phyloP scores from a whole-genome alignment of 2,329 filamentous ascomycete species.

The Colletotrichum godetiae region DNA sequence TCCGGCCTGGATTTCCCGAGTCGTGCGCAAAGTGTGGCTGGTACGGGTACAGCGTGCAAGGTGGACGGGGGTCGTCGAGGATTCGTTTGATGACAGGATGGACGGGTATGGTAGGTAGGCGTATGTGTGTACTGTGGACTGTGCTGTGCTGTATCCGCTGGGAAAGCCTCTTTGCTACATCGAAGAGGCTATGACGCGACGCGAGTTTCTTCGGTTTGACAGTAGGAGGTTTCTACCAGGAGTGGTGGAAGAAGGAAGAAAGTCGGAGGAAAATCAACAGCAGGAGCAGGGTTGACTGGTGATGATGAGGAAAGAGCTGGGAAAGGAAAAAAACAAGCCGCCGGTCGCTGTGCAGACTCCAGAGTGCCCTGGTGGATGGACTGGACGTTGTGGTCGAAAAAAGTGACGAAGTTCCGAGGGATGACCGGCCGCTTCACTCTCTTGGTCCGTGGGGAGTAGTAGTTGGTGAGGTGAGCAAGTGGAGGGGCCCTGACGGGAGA shows the following conservation, averaged over 20 bases:
- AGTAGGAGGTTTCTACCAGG: neutral
- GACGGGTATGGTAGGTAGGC: neutral
- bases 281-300: neutral
- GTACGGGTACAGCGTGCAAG: slow-evolving; percentile 4
- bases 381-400: slow-evolving; percentile 24
- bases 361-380: neutral
- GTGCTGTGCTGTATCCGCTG: neutral
- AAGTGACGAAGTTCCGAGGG: slow-evolving; percentile 36
- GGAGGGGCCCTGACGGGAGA: slow-evolving; percentile 26
- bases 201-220: neutral
- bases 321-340: slow-evolving; percentile 7
- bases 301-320: neutral
- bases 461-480: slow-evolving; percentile 7
- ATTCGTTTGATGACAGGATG: slow-evolving; percentile 1
- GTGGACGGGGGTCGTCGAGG: slow-evolving; percentile 5
- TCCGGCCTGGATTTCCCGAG: slow-evolving; percentile 26
- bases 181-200: neutral
- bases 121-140: neutral
- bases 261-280: neutral
- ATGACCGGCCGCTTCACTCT: slow-evolving; percentile 22
- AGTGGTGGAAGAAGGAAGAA: neutral
- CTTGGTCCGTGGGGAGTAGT: slow-evolving; percentile 23
- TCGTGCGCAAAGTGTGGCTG: slow-evolving; percentile 30
- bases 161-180: slow-evolving; percentile 20
- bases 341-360: neutral